phyloP scores from a whole-genome alignment of 495 filamentous ascomycete genomes.

The Hypoxylon intermedium region DNA sequence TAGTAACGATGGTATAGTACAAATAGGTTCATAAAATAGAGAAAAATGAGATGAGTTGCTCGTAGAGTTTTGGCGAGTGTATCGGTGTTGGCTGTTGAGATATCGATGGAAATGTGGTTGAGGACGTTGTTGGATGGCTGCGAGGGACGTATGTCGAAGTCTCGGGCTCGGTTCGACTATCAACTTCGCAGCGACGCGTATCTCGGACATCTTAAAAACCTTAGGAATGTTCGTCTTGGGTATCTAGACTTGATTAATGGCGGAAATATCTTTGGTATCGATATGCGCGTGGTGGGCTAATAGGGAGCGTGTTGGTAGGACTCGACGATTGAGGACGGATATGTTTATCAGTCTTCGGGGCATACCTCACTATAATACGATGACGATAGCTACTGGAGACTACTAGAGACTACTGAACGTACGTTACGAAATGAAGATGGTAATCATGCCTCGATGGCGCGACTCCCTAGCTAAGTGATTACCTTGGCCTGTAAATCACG shows the following conservation, averaged over 20 bases:
- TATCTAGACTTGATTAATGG: neutral
- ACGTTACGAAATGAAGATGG: neutral
- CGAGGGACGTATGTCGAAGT: slow-evolving; percentile 11
- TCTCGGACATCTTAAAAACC: neutral
- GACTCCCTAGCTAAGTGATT: neutral
- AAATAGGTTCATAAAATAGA: neutral
- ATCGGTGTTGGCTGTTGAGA: neutral
- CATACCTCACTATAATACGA: neutral
- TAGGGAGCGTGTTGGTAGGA: slow-evolving; percentile 5
- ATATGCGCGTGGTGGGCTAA: slow-evolving; percentile 3
- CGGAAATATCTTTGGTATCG: slow-evolving; percentile 1
- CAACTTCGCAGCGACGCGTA: slow-evolving; percentile 6
- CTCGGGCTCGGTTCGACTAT: neutral
- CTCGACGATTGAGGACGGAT: slow-evolving; percentile 7
- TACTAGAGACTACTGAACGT: too few relatives aligned
- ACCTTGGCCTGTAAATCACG: neutral
- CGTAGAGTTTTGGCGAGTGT: neutral
- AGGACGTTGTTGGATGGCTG: neutral
- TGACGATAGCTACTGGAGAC: neutral
- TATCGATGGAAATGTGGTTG: slow-evolving; percentile 16
- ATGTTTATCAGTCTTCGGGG: neutral
- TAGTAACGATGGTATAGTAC: neutral
- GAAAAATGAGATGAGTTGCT: neutral
- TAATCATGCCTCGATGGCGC: slow-evolving; percentile 11
- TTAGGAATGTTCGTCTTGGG: neutral